Evolutionary conservation across 2,329 filamentous ascomycete species (phyloP), one percentile per base, ranked within the genome.

Genomic region (Fusarium duplospermum): DNA sequence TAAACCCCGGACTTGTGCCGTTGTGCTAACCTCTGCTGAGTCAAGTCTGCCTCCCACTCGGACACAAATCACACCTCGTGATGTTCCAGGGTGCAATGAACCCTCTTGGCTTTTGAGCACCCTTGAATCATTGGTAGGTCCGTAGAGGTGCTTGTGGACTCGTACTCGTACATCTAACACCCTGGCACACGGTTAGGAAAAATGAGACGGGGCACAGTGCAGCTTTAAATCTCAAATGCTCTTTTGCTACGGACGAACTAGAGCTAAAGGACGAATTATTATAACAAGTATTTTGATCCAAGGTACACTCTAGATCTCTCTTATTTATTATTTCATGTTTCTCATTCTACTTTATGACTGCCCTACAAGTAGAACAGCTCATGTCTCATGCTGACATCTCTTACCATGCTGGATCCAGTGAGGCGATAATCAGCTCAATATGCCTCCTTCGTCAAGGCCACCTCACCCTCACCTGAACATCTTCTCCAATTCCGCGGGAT

Each of bases 401-500:
- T 42, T 60, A 8, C 57, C 16, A 16, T 45, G 11, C 29, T 33
- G n/a, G 6, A 16, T 13, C 40, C 16, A 20, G 27, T 61, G 58
- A 47, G 58, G 36, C n/a, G 38, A 47, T 14, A 47, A 31, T 38
- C 33, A 62, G 27, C 31, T 54, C 33, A 36, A 62, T 54, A 54
- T 31, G 33, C 42, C 22, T 22, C 40, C 36, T 36, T 18, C 9
- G 50, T 47, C 60, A 71, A 42, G 31, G 62, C 67, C 56, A 62
- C 63, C 59, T 52, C 18, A 62, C 57, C 63, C 59, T 52, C 18
- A 62, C 57, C 57, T 68, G 67, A 52, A 52, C 42, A 40, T 31
- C 61, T 27, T 35, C 10, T 14, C 45, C 40, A 74, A 47, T 68
- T 74, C 63, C 67, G 63, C 31, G 27, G 35, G 40, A 56, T n/a